Base-by-base conservation (phyloP, 805 yeast genomes). In the Wickerhamiella azymoides region DNA sequence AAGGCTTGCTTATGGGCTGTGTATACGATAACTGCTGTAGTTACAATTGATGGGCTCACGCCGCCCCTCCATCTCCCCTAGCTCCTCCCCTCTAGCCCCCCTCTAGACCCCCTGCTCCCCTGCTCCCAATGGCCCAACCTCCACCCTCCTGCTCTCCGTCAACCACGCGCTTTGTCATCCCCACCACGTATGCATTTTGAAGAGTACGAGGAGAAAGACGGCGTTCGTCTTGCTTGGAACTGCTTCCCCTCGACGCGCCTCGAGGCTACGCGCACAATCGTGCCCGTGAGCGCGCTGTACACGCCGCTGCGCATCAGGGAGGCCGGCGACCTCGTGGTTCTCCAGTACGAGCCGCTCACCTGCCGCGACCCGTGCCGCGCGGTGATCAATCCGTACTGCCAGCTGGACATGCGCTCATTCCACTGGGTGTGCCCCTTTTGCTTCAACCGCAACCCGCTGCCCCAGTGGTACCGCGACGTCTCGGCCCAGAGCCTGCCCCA, bases 231-330 rank as follows among this genome's bases (percentile, higher is more conserved):
- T 67, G 76, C 81, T 55, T 82, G 89, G 89, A 79, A 82, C 62
- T 80, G 84, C 36, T 79, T 89, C 57, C 98, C 99, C 25, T 77
- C 83, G 36, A 80, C 95, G 33, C 77, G 86, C 54, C 76, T 77
- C 36, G 97, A 92, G 63, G 92, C 95, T 16, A 79, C 80, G 56
- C 81, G 92, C 54, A 81, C 86, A 58, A 93, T 89, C 16, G 88
- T 92, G 27, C 98, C 99, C 10, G 79, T 92, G 32, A 94, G 96
- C 36, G 80, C 95, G 47, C 67, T 92, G 51, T 92, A 86, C 69
- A 88, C 96, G n/a, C 99, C 99, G 8, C 72, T 92, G 55, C 44
- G 35, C 38, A 41, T 41, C 24, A 77, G 84, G 57, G 76, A 76
- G 48, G 75, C 83, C 53, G 81, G 80, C 49, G 86, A 80, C 52